Evolutionary conservation across 78 protist genomes (phyloP).

Genomic region (Protostelium mycophagum): DNA sequence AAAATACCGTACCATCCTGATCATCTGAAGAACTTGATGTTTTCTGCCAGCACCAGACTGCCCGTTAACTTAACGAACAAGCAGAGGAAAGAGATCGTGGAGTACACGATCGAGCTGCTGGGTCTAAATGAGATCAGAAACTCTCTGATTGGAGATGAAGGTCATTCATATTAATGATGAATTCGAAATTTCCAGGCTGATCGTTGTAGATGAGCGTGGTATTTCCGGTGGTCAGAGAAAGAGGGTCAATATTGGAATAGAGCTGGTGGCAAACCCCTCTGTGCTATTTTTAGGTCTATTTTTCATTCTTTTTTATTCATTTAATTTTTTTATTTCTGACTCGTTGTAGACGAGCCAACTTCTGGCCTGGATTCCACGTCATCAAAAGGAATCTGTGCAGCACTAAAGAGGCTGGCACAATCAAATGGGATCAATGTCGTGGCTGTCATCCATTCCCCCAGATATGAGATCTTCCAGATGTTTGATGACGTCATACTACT

Average conservation of each 20-base stretch:
- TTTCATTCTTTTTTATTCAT: no score
- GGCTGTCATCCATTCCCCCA: constrained; percentile 60
- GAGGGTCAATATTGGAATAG: constrained; percentile 52
- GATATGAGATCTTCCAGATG: constrained; percentile 54
- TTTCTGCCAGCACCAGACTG: constrained; percentile 34
- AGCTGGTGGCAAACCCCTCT: constrained; percentile 52
- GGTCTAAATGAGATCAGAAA: constrained; percentile 27
- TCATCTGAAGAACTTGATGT: neutral
- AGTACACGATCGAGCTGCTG: constrained; percentile 34
- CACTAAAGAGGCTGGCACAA: constrained; percentile 44
- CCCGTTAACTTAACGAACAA: constrained; percentile 19
- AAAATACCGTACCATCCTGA: neutral
- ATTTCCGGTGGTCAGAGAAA: constrained; percentile 54
- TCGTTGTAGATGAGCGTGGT: constrained; percentile 34
- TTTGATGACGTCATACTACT: constrained; percentile 74
- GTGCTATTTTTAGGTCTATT: constrained; percentile 23
- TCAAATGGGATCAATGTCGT: constrained; percentile 49
- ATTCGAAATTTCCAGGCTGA: neutral
- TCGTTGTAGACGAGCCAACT: constrained; percentile 53
- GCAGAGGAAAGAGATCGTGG: constrained; percentile 30
- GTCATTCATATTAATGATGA: neutral
- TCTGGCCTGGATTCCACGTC: constrained; percentile 60
- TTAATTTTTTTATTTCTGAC: no score
- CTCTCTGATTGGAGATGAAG: constrained; percentile 41
- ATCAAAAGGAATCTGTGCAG: constrained; percentile 8